These are phyloP conservation scores for Zasmidium angulare DNA, from an alignment of 2,329 filamentous ascomycete species.

Conservation along the genomic window DNA sequence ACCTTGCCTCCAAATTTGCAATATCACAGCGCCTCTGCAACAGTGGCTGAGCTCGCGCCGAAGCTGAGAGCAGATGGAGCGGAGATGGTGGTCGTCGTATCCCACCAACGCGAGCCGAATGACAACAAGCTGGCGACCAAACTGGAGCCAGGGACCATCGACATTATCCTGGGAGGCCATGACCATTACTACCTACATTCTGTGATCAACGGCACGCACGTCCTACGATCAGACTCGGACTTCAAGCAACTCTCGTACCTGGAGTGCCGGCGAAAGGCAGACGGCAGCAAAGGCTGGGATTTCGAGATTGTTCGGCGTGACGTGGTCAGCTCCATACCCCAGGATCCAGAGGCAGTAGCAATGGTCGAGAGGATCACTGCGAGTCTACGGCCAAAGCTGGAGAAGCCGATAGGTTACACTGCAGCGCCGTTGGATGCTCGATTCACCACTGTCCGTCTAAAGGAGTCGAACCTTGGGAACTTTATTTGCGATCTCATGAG, in stretches of 20 bases:
- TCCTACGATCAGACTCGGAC: conserved; percentile 84
- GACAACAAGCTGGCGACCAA: conserved; percentile 81
- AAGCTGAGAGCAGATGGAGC: conserved; percentile 72
- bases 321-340: conserved; percentile 65
- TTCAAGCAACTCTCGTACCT: conserved; percentile 92
- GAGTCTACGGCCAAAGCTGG: conserved; percentile 71
- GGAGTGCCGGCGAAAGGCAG: conserved; percentile 64
- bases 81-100: conserved; percentile 78
- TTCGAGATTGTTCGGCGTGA: conserved; percentile 44
- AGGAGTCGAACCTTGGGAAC: conserved; percentile 83
- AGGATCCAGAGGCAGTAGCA: conserved; percentile 60
- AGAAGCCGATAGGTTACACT: conserved; percentile 82
- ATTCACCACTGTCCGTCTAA: conserved; percentile 75
- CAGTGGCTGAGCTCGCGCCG: conserved; percentile 73
- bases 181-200: conserved; percentile 85
- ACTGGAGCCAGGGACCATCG: conserved; percentile 65
- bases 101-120: conserved; percentile 85
- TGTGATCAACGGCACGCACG: conserved; percentile 74
- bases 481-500: conserved; percentile 92
- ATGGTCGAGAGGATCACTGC: conserved; percentile 70
- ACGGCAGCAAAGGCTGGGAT: conserved; percentile 63
- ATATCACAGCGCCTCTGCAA: conserved; percentile 75
- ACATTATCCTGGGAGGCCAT: conserved; percentile 84
- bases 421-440: conserved; percentile 79
- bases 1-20: conserved; percentile 76